A percentile compares a stretch with the other conserved stretches of the same genome.
Conservation (phyloP, 257 asterid genomes). For the Anisodus tanguticus region DNA sequence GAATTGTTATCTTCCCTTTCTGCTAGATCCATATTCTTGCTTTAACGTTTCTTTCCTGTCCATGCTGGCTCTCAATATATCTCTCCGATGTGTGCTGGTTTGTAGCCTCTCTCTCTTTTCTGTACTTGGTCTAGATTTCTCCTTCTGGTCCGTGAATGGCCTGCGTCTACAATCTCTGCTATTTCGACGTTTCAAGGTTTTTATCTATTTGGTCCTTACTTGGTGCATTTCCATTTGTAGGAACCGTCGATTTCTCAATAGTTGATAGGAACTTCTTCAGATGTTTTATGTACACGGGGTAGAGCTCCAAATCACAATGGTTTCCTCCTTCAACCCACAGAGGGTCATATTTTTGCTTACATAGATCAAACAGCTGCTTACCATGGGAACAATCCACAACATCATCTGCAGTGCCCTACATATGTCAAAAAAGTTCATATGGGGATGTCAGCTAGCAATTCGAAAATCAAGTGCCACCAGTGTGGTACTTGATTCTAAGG, state of each 20-base stretch:
- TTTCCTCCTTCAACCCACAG: conserved; percentile 66
- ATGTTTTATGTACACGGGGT: conserved; percentile 61
- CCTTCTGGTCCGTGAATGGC: conserved; percentile 17
- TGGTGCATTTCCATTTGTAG: not conserved
- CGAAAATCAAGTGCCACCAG: not conserved
- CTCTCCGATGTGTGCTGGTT: not conserved
- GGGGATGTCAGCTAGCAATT: conserved; percentile 12
- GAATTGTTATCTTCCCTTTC: conserved; percentile 1
- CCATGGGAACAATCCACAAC: conserved; percentile 68
- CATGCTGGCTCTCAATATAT: not conserved
- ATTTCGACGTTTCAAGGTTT: conserved; percentile 7
- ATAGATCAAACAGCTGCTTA: conserved; percentile 55
- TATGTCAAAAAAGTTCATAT: not conserved
- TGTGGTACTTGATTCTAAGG: not conserved
- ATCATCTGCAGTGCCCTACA: conserved; percentile 63
- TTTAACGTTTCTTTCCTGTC: not conserved
- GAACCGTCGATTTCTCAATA: conserved; percentile 47
- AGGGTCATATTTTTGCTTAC: conserved; percentile 58
- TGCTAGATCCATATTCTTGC: conserved; percentile 1
- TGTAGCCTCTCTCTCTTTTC: not conserved
- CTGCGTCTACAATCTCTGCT: conserved; percentile 15
- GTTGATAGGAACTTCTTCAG: conserved; percentile 53
- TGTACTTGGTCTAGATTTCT: conserved; percentile 14
- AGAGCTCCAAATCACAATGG: conserved; percentile 62
- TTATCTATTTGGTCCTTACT: conserved; percentile 19